phyloP scores from a whole-genome alignment of 257 asterid genomes.

The Solanum pennellii region DNA sequence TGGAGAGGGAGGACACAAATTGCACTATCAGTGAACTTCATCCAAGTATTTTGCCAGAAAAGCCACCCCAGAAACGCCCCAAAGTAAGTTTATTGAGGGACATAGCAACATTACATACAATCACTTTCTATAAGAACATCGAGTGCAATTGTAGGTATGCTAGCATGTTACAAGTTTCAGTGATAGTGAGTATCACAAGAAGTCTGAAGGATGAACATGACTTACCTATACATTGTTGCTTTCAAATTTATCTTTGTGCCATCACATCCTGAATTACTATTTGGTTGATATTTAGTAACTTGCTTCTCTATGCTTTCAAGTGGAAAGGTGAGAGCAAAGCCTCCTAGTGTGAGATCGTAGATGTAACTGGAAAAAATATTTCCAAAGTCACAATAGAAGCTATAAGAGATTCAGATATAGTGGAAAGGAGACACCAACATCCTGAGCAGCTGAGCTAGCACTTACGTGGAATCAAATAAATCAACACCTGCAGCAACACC shows the following conservation, averaged over 20 bases:
- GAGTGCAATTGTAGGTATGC: background rate
- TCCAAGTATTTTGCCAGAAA: background rate
- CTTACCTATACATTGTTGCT: conserved; percentile 78
- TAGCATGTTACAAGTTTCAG: conserved; percentile 1
- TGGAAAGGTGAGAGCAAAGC: conserved; percentile 77
- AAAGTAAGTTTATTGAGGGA: background rate
- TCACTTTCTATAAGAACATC: background rate
- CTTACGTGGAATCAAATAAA: conserved; percentile 86
- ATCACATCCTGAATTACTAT: conserved; percentile 32
- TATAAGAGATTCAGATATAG: background rate
- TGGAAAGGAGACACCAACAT: background rate
- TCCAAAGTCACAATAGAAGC: background rate
- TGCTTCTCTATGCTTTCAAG: conserved; percentile 18
- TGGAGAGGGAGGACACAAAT: background rate
- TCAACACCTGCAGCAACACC: conserved; percentile 93
- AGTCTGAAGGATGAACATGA: background rate
- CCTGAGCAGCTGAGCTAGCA: background rate
- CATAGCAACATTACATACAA: background rate
- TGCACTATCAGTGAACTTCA: background rate
- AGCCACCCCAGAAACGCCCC: background rate
- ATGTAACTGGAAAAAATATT: conserved; percentile 42
- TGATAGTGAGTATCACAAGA: background rate
- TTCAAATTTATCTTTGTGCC: conserved; percentile 74
- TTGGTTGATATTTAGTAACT: conserved; percentile 18
- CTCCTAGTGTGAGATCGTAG: conserved; percentile 78